A percentile compares a stretch with the other conserved stretches of the same genome.
Conservation (phyloP, 768 basidiomycete genomes). For the Trametes sanguinea region DNA sequence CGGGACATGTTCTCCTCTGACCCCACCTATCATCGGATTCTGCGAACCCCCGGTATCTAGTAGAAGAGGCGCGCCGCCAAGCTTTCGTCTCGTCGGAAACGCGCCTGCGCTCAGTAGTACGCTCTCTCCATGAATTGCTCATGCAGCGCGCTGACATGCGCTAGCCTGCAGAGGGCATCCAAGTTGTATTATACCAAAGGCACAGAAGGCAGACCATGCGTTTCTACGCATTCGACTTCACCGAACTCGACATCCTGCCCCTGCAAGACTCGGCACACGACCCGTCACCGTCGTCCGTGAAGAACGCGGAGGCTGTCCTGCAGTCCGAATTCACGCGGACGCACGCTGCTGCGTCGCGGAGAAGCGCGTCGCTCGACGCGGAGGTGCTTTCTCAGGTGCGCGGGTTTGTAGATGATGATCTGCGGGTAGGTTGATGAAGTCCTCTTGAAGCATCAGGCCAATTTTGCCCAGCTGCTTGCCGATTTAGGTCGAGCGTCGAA, state of each 20-base stretch:
- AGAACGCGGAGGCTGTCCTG: not conserved
- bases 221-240: conserved; percentile 58
- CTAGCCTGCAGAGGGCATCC: not conserved
- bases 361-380: conserved; percentile 3
- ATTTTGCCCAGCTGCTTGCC: conserved; percentile 15
- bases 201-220: conserved; percentile 58
- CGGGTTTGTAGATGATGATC: not conserved
- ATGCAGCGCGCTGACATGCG: too few species aligned
- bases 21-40: not conserved
- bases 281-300: not conserved
- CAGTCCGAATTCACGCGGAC: not conserved
- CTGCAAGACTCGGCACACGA: conserved; percentile 12
- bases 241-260: conserved; percentile 30
- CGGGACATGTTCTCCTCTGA: conserved; percentile 10
- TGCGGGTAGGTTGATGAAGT: too few species aligned
- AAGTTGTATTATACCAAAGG: conserved; percentile 43
- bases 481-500: conserved; percentile 11
- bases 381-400: conserved; percentile 17
- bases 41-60: not conserved
- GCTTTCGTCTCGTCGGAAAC: not conserved
- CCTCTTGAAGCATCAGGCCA: conserved; percentile 3
- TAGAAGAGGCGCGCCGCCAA: not conserved
- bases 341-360: not conserved
- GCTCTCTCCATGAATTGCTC: too few species aligned
- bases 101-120: too few species aligned